Base-by-base conservation (phyloP, 805 yeast species). In the Yarrowia sp. region DNA sequence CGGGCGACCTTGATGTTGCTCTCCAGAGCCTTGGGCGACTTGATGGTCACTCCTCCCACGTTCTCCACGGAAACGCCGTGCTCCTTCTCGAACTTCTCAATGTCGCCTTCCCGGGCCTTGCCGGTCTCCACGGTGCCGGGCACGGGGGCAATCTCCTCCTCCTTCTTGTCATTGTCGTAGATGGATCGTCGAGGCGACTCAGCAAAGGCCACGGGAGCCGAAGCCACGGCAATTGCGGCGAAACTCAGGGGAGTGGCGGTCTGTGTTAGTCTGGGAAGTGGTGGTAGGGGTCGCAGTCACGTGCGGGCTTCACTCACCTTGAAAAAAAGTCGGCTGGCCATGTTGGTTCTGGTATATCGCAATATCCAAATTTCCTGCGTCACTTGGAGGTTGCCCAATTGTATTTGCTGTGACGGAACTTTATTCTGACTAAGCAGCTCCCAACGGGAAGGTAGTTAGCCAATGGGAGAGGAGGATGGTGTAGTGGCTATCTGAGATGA, bases 31-130 rank as follows among this genome's bases (percentile, higher is more conserved):
- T 79, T 73, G 53, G 86, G 82, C 2, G 89, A 82, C 61, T 88
- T 84, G 50, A 87, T 83, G 0, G 87, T 81, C 26, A 84, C 82
- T 14, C 90, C 91, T 72, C 85, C 84, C 61, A 87, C 81, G 26
- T 84, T 74, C 68, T 80, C 72, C 3, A 70, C 68, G 41, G 68
- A 70, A 19, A 72, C 67, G 26, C 70, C 69, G 41, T 72, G 68
- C 12, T 71, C 72, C 36, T 68, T 55, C 22, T 65, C 70, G 15
- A 71, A 68, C 50, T 53, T 52, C 46, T 73, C 71, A 14, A 70
- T 40, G 12, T 49, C 36, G 10, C 48, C 49, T 45, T 64, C 56
- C 11, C 65, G 69, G 19, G 59, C 70, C 36, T 46, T 48, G 22
- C 70, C 70, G 15, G 76, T 69, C 49, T 64, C 70, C 3, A 69